phyloP scores from a whole-genome alignment of 495 filamentous ascomycete species.

The Xylaria grammica region DNA sequence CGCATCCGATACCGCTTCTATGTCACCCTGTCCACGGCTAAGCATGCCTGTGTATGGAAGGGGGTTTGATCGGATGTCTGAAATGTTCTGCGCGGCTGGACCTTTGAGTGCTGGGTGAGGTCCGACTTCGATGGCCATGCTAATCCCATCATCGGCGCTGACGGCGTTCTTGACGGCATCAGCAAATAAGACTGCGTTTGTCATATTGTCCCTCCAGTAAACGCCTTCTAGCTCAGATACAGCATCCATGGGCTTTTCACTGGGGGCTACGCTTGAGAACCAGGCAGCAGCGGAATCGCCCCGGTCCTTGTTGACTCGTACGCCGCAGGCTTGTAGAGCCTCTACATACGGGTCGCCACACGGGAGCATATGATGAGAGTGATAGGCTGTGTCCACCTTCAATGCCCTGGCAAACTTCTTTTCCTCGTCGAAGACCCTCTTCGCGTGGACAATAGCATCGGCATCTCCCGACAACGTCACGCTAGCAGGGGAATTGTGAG shows the following conservation, averaged over 20 bases:
- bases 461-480: conserved; percentile 55
- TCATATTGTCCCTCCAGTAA: conserved; percentile 57
- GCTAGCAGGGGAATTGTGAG: conserved; percentile 50
- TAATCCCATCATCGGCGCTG: conserved; percentile 10
- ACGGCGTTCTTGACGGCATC: conserved; percentile 44
- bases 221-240: conserved; percentile 22
- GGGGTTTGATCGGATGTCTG: conserved; percentile 10
- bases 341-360: conserved; percentile 39
- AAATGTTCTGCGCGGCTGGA: conserved; percentile 33
- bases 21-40: conserved; percentile 23
- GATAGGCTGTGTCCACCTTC: conserved; percentile 60
- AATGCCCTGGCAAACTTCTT: conserved; percentile 47
- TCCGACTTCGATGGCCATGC: conserved; percentile 54
- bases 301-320: conserved; percentile 17
- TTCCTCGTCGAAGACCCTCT: conserved; percentile 50
- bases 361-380: conserved; percentile 55
- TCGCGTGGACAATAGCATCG: conserved; percentile 37
- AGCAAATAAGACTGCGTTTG: conserved; percentile 54
- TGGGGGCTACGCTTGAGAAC: conserved; percentile 32
- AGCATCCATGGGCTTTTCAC: conserved; percentile 22
- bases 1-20: conserved; percentile 34
- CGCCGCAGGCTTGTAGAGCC: conserved; percentile 21
- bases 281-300: conserved; percentile 34
- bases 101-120: conserved; percentile 59
- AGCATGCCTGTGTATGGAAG: conserved; percentile 36